Percentiles rank a stretch among this genome's conserved stretches.
phyloP scores from a whole-genome alignment of 192 early-diverging fungal species.

The Coemansia sp. region DNA sequence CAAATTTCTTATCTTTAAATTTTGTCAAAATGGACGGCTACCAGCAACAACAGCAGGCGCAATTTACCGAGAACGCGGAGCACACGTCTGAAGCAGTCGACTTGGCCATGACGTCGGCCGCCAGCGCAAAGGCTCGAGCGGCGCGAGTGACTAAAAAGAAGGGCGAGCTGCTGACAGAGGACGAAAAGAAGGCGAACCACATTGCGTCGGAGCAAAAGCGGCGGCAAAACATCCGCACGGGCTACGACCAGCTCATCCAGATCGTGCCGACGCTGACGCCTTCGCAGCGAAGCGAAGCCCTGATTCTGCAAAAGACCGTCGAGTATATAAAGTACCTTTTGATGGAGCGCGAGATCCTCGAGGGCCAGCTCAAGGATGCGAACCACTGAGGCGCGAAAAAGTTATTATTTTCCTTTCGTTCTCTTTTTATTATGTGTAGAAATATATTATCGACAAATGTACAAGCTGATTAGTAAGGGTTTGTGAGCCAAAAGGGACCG shows the following conservation, averaged over 20 bases:
- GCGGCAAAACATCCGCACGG: conserved; percentile 86
- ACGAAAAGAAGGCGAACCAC: conserved; percentile 94
- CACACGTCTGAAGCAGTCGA: neutral
- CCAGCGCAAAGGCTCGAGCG: neutral
- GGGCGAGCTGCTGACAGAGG: conserved; percentile 81
- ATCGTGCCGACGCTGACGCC: conserved; percentile 84
- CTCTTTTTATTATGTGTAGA: neutral
- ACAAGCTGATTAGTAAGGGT: neutral
- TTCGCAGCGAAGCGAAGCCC: conserved; percentile 81
- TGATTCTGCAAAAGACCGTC: conserved; percentile 84
- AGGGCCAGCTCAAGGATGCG: conserved; percentile 45
- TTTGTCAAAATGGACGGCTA: conserved; percentile 1
- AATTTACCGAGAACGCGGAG: neutral
- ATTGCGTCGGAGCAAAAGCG: conserved; percentile 95
- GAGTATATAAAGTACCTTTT: conserved; percentile 77
- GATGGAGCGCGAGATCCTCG: conserved; percentile 56
- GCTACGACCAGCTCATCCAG: conserved; percentile 89
- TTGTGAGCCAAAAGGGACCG: no score
- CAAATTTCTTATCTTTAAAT: neutral
- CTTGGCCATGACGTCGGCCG: neutral
- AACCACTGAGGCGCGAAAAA: neutral
- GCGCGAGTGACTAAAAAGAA: conserved; percentile 44
- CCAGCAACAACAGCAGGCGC: neutral
- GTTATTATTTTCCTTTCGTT: neutral
- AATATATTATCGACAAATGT: neutral